Base-by-base conservation (phyloP, 2,329 filamentous ascomycete genomes). In the Venturia effusa region DNA sequence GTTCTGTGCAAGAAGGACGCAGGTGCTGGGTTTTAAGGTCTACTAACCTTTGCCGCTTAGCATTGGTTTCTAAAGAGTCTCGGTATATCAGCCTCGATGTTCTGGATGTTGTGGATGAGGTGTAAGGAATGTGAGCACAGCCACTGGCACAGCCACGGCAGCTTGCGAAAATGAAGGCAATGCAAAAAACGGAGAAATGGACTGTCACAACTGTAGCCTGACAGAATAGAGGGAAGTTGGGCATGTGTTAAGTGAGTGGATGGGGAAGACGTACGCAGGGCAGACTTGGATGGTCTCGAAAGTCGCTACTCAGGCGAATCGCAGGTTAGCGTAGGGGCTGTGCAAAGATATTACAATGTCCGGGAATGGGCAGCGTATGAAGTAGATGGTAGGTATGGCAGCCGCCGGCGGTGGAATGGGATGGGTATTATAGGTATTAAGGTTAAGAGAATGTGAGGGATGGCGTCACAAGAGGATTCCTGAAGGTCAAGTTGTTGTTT, bases 141-240 rank as follows among this genome's bases (percentile, higher is more conserved):
- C 51, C 51, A 57, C 51, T 57, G 51, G 51, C 51, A 34, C 51
- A 57, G 51, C 51, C 51, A 57, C 51, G 51, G 51, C 51, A 57
- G 30, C 13, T 15, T 57, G 51, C 27, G 51, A 57, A 27, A 8
- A 57, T 57, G 51, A 8, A 34, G 27, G 51, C 51, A 34, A 57
- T 15, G 45, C 2, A 24, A 30, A 10, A 17, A 27, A 27, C 7
- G 30, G 30, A 57, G 8, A 34, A 57, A 57, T 34, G 51, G 51
- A n/a, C 27, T 48, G 5, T 7, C 5, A 54, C 48, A 54, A 22
- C 48, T 54, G 48, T 34, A 32, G 51, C 13, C 27, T 34, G 51
- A 57, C 51, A 34, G 51, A 57, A 10, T 19, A 34, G 30, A 22
- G 24, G 30, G 19, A 22, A 57, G 3, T 8, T 57, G 51, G 19